phyloP scores from a whole-genome alignment of 192 early-diverging fungal species.

The Jimgerdemannia lactiflua region DNA sequence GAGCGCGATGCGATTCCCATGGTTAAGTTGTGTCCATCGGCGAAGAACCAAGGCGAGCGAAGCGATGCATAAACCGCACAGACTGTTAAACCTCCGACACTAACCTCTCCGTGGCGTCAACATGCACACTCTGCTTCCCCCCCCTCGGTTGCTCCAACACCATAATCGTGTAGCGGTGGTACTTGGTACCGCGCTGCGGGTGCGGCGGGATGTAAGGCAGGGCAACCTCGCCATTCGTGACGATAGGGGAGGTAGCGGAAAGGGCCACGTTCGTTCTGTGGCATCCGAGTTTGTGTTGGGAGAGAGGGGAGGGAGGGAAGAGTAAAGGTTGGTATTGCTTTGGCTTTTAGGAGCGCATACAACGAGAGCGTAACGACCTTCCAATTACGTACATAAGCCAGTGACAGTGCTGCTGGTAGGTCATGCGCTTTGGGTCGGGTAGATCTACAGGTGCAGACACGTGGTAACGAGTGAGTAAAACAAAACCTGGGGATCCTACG shows the following conservation, averaged over 20 bases:
- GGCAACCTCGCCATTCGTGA: slow-evolving; percentile 40
- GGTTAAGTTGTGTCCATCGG: too few relatives aligned
- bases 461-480: not conserved
- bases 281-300: not conserved
- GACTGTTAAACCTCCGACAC: not conserved
- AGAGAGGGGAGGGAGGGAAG: not conserved
- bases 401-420: slow-evolving; percentile 70
- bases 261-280: slow-evolving; percentile 57
- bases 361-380: not conserved
- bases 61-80: too few relatives aligned
- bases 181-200: slow-evolving; percentile 70
- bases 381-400: slow-evolving; percentile 58
- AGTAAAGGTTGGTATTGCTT: not conserved
- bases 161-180: slow-evolving; percentile 70
- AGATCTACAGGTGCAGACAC: slow-evolving; percentile 25
- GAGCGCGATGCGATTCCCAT: not conserved
- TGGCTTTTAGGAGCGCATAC: too few relatives aligned
- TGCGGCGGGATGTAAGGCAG: slow-evolving; percentile 72
- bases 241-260: slow-evolving; percentile 46
- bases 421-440: slow-evolving; percentile 58
- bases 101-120: slow-evolving; percentile 19
- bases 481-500: not conserved
- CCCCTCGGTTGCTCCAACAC: slow-evolving; percentile 60
- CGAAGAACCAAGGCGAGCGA: too few relatives aligned
- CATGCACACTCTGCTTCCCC: slow-evolving; percentile 47